Base-by-base conservation (phyloP, 352 stramenopile genomes). In the Peronospora belbahrii region DNA sequence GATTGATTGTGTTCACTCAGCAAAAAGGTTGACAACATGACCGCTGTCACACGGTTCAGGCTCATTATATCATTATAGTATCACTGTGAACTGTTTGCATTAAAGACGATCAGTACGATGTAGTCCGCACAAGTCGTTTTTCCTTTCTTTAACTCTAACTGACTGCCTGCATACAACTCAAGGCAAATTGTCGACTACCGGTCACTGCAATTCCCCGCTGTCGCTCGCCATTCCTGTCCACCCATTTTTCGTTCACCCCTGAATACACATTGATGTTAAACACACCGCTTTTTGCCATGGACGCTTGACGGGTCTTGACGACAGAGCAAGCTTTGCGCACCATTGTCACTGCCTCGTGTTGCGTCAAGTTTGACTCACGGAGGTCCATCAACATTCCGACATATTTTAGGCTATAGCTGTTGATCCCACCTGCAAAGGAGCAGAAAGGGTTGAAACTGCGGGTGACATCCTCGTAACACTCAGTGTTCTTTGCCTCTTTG, bases 61-160 rank as follows among this genome's bases (percentile, higher is more conserved):
- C 70, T 86, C 74, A 86, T 83, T 86, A 86, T 83, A 83, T 81
- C 74, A 83, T 72, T 71, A 62, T 55, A 66, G 55, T 59, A 83
- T 81, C 70, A 83, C 71, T 52, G 69, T 81, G 69, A 77, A 74
- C 52, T 47, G 19, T 22, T 54, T 33, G 30, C 25, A 41, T 18
- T 49, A 42, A 32, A 27, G 30, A n/a, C 51, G n/a, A 36, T 25
- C n/a, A n/a, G n/a, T n/a, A n/a, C n/a, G n/a, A n/a, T n/a, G n/a
- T n/a, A n/a, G n/a, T n/a, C 3, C 6, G 24, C 24, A 11, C 24
- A 9, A 28, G 3, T 11, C 0, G 7, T 9, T 28, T 11, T 28
- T 28, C 24, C 24, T 15, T 44, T 13, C 38, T 54, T 13, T 33
- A 8, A 22, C 2, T 56, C 4, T 7, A 11, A n/a, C n/a, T n/a